Evolutionary conservation across 148 eudicot genomes (phyloP).

Genomic region (Dysphania ambrosioides): DNA sequence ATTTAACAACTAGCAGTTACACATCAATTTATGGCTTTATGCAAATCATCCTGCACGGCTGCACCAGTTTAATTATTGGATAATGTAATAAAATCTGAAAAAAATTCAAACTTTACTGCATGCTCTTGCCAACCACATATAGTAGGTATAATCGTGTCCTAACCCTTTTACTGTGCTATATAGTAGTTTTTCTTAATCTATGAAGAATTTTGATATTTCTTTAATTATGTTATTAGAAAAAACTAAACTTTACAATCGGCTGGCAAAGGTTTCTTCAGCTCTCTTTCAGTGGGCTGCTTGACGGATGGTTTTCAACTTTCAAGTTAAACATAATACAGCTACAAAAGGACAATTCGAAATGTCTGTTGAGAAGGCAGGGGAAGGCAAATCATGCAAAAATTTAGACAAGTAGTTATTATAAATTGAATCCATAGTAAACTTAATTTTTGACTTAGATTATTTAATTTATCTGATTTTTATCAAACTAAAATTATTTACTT

Average conservation of each 20-base stretch:
- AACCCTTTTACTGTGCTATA: background rate
- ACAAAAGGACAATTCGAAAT: constrained; percentile 12
- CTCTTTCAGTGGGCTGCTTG: constrained; percentile 29
- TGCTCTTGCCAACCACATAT: constrained; percentile 7
- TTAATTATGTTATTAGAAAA: too few relatives aligned
- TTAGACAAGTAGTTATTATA: background rate
- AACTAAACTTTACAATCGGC: constrained; percentile 9
- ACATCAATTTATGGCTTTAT: background rate
- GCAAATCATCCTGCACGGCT: constrained; percentile 7
- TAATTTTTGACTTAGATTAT: too few relatives aligned
- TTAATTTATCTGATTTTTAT: too few relatives aligned
- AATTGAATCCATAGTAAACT: background rate
- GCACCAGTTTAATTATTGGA: background rate
- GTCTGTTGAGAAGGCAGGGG: too few relatives aligned
- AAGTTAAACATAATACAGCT: constrained; percentile 2
- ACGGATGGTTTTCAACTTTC: constrained; percentile 17
- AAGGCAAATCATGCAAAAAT: background rate
- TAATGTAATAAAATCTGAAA: background rate
- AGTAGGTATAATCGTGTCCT: constrained; percentile 10
- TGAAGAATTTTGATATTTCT: background rate
- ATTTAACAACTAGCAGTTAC: background rate
- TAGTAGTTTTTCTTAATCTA: background rate
- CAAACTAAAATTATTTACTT: too few relatives aligned
- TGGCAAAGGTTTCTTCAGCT: constrained; percentile 9
- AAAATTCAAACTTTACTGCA: constrained; percentile 19